These are phyloP conservation scores for Phytophthora niederhauseri DNA, from an alignment of 352 stramenopile genomes.

Conservation along the genomic window DNA sequence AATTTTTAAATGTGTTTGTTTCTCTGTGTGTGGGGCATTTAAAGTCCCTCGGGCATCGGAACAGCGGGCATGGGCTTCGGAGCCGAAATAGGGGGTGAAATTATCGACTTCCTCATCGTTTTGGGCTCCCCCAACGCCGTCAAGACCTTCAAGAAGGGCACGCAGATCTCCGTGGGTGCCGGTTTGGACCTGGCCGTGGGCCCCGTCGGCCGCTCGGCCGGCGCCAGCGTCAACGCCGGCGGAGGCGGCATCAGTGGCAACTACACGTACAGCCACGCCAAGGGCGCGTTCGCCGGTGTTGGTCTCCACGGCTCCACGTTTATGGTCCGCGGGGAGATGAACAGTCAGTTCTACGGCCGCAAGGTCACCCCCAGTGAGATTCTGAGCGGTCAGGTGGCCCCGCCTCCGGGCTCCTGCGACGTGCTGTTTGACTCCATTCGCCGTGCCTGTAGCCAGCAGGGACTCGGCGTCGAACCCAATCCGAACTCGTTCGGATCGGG, in stretches of 20 bases:
- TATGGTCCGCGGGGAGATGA: slow-evolving; percentile 85
- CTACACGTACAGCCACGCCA: slow-evolving; percentile 89
- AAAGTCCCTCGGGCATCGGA: slow-evolving; percentile 72
- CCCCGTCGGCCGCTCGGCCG: slow-evolving; percentile 68
- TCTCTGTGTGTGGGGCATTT: too few species aligned
- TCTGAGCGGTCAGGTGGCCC: slow-evolving; percentile 72
- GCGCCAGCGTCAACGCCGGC: slow-evolving; percentile 79
- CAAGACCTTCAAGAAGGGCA: slow-evolving; percentile 86
- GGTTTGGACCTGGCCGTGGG: slow-evolving; percentile 80
- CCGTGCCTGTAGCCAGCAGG: slow-evolving; percentile 42
- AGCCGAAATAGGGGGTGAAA: slow-evolving; percentile 84
- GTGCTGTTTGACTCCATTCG: slow-evolving; percentile 73
- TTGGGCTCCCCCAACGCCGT: slow-evolving; percentile 74
- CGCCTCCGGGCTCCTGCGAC: slow-evolving; percentile 66
- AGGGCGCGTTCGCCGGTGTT: slow-evolving; percentile 80
- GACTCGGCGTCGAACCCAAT: slow-evolving; percentile 25
- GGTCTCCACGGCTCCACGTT: slow-evolving; percentile 86
- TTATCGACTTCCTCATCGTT: slow-evolving; percentile 92
- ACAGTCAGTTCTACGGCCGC: slow-evolving; percentile 82
- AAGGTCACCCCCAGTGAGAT: slow-evolving; percentile 86
- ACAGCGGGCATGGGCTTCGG: slow-evolving; percentile 84
- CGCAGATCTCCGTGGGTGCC: slow-evolving; percentile 80
- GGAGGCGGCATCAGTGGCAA: slow-evolving; percentile 80
- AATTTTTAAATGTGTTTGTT: too few species aligned
- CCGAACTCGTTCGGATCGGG: slow-evolving; percentile 30